Percentiles rank a stretch among this genome's conserved stretches.
These are phyloP conservation scores for Clonostachys chloroleuca DNA, from an alignment of 2,329 filamentous ascomycete genomes.

Conservation along the genomic window DNA sequence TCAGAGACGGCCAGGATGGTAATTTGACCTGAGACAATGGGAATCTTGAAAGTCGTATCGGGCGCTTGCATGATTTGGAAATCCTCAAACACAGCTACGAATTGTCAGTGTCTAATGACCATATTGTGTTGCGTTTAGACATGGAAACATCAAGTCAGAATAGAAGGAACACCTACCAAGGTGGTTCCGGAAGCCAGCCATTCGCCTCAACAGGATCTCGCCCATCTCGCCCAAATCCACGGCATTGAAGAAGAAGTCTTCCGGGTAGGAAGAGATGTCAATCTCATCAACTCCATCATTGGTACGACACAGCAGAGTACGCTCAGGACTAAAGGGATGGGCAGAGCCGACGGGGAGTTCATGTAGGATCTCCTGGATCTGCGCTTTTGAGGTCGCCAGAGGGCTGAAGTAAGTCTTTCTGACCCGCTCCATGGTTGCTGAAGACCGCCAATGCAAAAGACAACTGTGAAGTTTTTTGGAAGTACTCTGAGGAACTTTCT, in stretches of 20 bases:
- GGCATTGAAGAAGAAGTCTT: constrained; percentile 10
- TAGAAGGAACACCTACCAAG: not conserved
- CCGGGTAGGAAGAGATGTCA: constrained; percentile 7
- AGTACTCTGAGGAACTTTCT: no score
- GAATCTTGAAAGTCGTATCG: constrained; percentile 4
- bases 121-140: not conserved
- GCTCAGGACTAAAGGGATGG: constrained; percentile 9
- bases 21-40: constrained; percentile 4
- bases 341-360: constrained; percentile 7
- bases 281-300: constrained; percentile 7
- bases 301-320: constrained; percentile 6
- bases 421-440: constrained; percentile 6
- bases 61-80: constrained; percentile 8
- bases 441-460: no score
- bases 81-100: constrained; percentile 4
- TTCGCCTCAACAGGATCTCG: constrained; percentile 7
- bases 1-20: constrained; percentile 8
- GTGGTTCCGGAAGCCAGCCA: constrained; percentile 4
- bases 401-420: constrained; percentile 10
- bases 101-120: not conserved
- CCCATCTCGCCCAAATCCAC: constrained; percentile 11
- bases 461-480: not conserved
- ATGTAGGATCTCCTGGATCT: constrained; percentile 6
- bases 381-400: constrained; percentile 6
- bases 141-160: not conserved